Base-by-base conservation (phyloP, 192 early-diverging fungal genomes). In the Coemansia sp. region DNA sequence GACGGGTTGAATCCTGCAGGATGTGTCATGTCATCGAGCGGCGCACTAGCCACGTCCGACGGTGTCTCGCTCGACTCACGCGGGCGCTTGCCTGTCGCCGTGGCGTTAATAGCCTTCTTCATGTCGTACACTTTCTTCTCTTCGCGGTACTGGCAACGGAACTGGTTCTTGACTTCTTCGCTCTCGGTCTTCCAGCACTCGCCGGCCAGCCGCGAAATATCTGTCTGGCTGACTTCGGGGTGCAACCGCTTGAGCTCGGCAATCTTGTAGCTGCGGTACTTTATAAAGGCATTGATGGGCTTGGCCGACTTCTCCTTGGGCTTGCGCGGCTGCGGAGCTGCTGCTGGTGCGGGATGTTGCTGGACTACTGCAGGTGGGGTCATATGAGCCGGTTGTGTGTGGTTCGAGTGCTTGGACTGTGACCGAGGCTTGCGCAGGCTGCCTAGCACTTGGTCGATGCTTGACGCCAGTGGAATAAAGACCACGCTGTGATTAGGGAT, bases 181-280 rank as follows among this genome's bases (percentile, higher is more conserved):
- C 49, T 57, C 60, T 80, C 77, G 42, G 36, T 66, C 57, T 80
- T 80, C 77, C 77, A 80, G 68, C 57, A 74, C 62, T 80, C 77
- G 64, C 77, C 77, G 11, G 72, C 71, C 59, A 80, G 23, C 53
- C 77, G 77, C 51, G 77, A 80, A 20, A 80, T 80, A 23, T 80
- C 77, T 28, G 77, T 73, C 57, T 80, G 77, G 65, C 71, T 80
- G 52, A 71, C 66, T 42, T 74, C 77, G 0, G 77, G 77, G 44
- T 74, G 58, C 68, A 64, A 28, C n/a, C 65, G 52, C 64, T 80
- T 74, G 64, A 80, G 72, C 68, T 80, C 77, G 56, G 59, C 68
- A 25, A 74, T 80, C 72, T 80, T 80, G 67, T 51, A 70, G 64
- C 71, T 80, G 64, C 77, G 77, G 50, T 80, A 80, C 68, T 74